phyloP scores from a whole-genome alignment of 345 rosid genomes.

The Brassica rapa region DNA sequence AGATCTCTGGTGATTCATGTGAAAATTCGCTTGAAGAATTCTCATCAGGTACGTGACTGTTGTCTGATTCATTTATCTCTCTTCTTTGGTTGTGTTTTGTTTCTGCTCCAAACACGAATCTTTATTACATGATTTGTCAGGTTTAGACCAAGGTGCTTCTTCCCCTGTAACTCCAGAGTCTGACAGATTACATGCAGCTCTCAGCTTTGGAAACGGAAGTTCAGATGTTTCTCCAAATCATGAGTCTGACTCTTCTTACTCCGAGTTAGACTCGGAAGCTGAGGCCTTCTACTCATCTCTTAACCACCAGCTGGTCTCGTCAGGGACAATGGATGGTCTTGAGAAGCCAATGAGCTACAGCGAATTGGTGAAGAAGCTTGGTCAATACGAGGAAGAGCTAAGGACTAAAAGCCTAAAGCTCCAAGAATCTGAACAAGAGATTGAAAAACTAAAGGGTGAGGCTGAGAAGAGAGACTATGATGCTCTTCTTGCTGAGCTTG shows the following conservation, averaged over 20 bases:
- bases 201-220: conserved; percentile 53
- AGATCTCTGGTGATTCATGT: conserved; percentile 34
- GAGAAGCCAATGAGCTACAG: conserved; percentile 44
- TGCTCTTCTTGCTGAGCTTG: conserved; percentile 40
- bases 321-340: conserved; percentile 34
- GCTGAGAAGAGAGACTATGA: conserved; percentile 36
- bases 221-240: conserved; percentile 58
- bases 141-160: conserved; percentile 45
- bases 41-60: conserved; percentile 47
- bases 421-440: conserved; percentile 59
- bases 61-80: conserved; percentile 1
- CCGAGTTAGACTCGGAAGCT: conserved; percentile 71
- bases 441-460: conserved; percentile 48
- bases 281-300: conserved; percentile 64
- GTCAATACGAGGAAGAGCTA: conserved; percentile 53
- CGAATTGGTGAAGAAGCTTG: conserved; percentile 43
- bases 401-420: conserved; percentile 48
- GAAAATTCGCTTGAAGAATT: conserved; percentile 50
- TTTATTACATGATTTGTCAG: conserved; percentile 32
- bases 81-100: neutral
- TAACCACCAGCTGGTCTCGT: conserved; percentile 45
- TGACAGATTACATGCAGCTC: conserved; percentile 48
- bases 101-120: neutral
- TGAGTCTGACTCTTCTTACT: conserved; percentile 63
- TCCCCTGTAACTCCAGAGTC: conserved; percentile 50